A percentile compares a stretch with the other conserved stretches of the same genome.
These are phyloP conservation scores for Xylaria sp. DNA, from an alignment of 2,329 filamentous ascomycete species.

Conservation along the genomic window DNA sequence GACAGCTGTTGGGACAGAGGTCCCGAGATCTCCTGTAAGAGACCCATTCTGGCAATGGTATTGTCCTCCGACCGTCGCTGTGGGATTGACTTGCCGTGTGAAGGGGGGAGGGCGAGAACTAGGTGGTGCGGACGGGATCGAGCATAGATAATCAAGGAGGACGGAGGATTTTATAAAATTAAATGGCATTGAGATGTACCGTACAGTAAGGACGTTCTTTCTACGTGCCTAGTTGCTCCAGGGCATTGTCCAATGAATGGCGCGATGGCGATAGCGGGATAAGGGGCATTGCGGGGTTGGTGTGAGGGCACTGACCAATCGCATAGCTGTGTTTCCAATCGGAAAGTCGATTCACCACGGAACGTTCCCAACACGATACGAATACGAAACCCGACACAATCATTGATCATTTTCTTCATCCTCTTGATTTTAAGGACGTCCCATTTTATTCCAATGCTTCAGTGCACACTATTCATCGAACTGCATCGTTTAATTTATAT, in stretches of 20 bases:
- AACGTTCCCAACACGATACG: slow-evolving; percentile 29
- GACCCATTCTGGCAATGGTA: slow-evolving; percentile 58
- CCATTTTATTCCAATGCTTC: not conserved
- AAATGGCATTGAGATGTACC: slow-evolving; percentile 12
- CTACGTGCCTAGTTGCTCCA: slow-evolving; percentile 9
- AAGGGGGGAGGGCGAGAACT: slow-evolving; percentile 4
- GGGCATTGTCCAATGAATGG: slow-evolving; percentile 35
- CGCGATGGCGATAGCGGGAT: slow-evolving; percentile 23
- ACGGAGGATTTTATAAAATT: slow-evolving; percentile 33
- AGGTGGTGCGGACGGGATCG: slow-evolving; percentile 5
- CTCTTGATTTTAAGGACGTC: not conserved
- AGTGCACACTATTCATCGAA: not conserved
- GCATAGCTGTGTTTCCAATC: slow-evolving; percentile 26
- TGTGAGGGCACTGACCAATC: slow-evolving; percentile 26
- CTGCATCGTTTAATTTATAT: not conserved
- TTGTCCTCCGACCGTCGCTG: slow-evolving; percentile 23
- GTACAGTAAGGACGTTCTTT: not conserved
- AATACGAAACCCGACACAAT: slow-evolving; percentile 35
- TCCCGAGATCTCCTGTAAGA: slow-evolving; percentile 63
- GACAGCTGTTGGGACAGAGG: slow-evolving; percentile 62
- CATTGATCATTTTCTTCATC: slow-evolving; percentile 25
- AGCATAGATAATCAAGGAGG: slow-evolving; percentile 12
- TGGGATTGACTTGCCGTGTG: slow-evolving; percentile 14
- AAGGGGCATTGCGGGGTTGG: slow-evolving; percentile 31
- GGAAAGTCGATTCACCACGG: slow-evolving; percentile 12